These are phyloP conservation scores for Fomitopsis pulvina DNA, from an alignment of 768 basidiomycete genomes.

Conservation along the genomic window DNA sequence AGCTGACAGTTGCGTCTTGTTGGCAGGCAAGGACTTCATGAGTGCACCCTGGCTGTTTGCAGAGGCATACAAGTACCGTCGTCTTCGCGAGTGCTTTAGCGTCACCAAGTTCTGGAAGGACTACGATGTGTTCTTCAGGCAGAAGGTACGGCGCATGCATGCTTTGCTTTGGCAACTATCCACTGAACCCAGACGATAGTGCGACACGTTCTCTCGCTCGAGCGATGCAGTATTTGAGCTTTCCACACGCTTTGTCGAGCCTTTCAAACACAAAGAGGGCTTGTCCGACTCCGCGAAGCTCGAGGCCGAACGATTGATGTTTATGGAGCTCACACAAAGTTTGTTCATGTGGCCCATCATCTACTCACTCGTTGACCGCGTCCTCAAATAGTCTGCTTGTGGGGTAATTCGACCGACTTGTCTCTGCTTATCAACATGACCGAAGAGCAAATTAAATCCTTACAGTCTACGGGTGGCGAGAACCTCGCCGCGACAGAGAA, in stretches of 20 bases:
- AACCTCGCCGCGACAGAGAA: slow-evolving; percentile 93
- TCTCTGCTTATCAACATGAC: slow-evolving; percentile 96
- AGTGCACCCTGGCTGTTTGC: slow-evolving; percentile 96
- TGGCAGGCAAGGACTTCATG: slow-evolving; percentile 81
- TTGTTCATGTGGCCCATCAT: slow-evolving; percentile 13
- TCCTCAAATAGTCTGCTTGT: slow-evolving; percentile 73
- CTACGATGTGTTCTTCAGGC: slow-evolving; percentile 93
- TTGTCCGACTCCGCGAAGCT: slow-evolving; percentile 47
- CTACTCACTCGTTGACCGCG: not conserved
- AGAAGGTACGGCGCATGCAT: slow-evolving; percentile 65
- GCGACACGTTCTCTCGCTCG: slow-evolving; percentile 94
- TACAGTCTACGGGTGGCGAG: slow-evolving; percentile 97
- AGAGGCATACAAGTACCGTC: slow-evolving; percentile 89
- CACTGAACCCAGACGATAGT: slow-evolving; percentile 34
- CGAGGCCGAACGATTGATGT: slow-evolving; percentile 79
- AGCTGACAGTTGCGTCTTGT: not conserved
- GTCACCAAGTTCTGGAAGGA: slow-evolving; percentile 83
- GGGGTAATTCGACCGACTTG: slow-evolving; percentile 96
- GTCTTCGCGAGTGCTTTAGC: slow-evolving; percentile 90
- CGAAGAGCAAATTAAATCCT: slow-evolving; percentile 91
- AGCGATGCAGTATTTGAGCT: slow-evolving; percentile 90
- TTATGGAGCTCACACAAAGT: slow-evolving; percentile 91
- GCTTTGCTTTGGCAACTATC: not conserved
- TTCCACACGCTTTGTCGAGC: slow-evolving; percentile 85
- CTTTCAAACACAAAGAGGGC: slow-evolving; percentile 56